Conservation (phyloP, 768 basidiomycete genomes). For the Steccherinum ochraceum region DNA sequence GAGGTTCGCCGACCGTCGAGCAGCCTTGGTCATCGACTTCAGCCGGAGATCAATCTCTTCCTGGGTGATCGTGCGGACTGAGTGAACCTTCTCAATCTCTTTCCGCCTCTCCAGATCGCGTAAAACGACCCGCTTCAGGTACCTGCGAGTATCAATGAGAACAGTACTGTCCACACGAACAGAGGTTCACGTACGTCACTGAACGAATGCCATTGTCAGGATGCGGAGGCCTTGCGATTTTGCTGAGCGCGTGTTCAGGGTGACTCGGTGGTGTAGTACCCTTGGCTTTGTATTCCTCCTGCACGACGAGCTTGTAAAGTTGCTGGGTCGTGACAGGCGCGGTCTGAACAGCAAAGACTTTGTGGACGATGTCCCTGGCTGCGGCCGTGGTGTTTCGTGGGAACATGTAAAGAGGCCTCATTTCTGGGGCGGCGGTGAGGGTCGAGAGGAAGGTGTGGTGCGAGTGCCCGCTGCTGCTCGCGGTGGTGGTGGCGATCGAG, state of each 20-base stretch:
- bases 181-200: conserved; percentile 32
- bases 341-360: conserved; percentile 13
- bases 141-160: conserved; percentile 29
- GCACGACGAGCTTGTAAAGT: conserved; percentile 20
- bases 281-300: conserved; percentile 10
- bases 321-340: conserved; percentile 21
- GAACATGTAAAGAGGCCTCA: conserved; percentile 2
- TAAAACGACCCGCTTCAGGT: conserved; percentile 48
- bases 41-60: conserved; percentile 20
- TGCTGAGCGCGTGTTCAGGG: conserved; percentile 6
- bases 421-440: too few species aligned
- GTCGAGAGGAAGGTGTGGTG: too few species aligned
- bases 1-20: conserved; percentile 14
- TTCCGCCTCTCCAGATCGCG: conserved; percentile 35
- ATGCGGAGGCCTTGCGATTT: conserved; percentile 27
- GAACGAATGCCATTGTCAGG: conserved; percentile 48
- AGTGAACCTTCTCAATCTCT: conserved; percentile 37
- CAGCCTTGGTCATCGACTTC: conserved; percentile 16
- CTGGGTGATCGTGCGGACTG: conserved; percentile 23
- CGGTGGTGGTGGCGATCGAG: too few species aligned
- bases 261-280: background rate
- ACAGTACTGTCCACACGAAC: background rate
- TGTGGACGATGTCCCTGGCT: conserved; percentile 19
- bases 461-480: too few species aligned
- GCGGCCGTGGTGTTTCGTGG: conserved; percentile 6